phyloP scores from a whole-genome alignment of 1,139 yeast species.

The Taiozyma sp. region DNA sequence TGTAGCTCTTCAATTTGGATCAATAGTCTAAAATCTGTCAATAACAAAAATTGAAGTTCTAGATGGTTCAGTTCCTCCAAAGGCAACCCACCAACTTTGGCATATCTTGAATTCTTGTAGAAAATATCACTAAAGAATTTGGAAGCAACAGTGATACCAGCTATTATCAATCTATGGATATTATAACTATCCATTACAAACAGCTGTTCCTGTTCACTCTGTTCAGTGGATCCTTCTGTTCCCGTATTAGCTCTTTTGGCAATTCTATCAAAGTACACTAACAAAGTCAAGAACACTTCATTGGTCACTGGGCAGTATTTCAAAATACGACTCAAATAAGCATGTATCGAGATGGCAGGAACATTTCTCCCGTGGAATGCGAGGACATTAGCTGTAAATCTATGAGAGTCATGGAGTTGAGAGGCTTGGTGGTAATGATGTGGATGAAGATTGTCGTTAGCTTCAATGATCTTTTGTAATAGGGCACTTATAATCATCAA shows the following conservation, averaged over 20 bases:
- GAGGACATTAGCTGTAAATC: conserved; percentile 66
- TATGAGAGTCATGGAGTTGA: conserved; percentile 34
- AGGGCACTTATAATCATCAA: conserved; percentile 81
- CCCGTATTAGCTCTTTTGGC: conserved; percentile 78
- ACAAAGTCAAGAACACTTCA: conserved; percentile 83
- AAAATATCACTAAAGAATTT: conserved; percentile 95
- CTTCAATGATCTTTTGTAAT: conserved; percentile 79
- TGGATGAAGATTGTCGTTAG: conserved; percentile 83
- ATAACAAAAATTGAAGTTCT: conserved; percentile 80
- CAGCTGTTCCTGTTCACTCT: conserved; percentile 35
- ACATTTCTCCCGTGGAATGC: conserved; percentile 95
- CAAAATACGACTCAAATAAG: conserved; percentile 82
- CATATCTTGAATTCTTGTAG: conserved; percentile 92
- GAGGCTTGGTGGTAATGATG: conserved; percentile 52
- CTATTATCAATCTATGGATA: conserved; percentile 86
- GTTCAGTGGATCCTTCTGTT: conserved; percentile 15
- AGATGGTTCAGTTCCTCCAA: conserved; percentile 88
- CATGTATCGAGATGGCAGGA: conserved; percentile 89
- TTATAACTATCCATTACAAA: conserved; percentile 96
- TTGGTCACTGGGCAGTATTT: conserved; percentile 97
- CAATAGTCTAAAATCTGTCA: conserved; percentile 70
- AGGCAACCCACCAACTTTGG: conserved; percentile 96
- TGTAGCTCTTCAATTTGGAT: conserved; percentile 89
- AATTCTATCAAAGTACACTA: conserved; percentile 92
- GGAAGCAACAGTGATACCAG: conserved; percentile 95